phyloP scores from a whole-genome alignment of 2,329 filamentous ascomycete species.

The Zalaria obscura region DNA sequence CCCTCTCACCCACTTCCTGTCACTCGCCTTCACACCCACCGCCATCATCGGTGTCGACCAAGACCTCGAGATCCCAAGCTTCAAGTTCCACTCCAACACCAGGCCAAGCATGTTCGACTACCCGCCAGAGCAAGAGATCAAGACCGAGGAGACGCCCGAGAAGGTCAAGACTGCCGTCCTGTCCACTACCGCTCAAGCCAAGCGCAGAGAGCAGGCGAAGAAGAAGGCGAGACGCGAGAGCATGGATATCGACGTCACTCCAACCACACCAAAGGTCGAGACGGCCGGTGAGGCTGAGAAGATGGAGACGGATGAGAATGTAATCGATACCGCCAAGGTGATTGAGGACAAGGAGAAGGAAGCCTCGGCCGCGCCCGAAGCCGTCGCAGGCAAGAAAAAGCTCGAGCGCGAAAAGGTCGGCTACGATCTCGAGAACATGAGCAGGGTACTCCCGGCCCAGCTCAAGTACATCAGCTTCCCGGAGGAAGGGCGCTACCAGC shows the following conservation, averaged over 20 bases:
- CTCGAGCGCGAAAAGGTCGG: conserved; percentile 91
- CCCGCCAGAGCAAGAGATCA: conserved; percentile 89
- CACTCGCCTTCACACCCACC: conserved; percentile 90
- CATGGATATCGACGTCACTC: conserved; percentile 82
- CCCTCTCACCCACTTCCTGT: conserved; percentile 94
- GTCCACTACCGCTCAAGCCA: conserved; percentile 92
- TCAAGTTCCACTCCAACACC: conserved; percentile 93
- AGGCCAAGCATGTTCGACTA: conserved; percentile 95
- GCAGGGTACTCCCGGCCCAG: conserved; percentile 77
- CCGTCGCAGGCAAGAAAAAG: conserved; percentile 67
- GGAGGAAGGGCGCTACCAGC: conserved; percentile 69
- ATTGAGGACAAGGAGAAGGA: conserved; percentile 38
- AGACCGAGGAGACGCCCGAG: conserved; percentile 83
- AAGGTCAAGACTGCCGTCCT: conserved; percentile 91
- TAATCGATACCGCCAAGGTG: conserved; percentile 23
- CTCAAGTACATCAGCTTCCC: conserved; percentile 93
- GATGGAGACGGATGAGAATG: conserved; percentile 55
- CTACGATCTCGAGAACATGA: conserved; percentile 95
- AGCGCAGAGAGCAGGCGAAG: conserved; percentile 86
- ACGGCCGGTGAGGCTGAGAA: conserved; percentile 51
- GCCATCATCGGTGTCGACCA: conserved; percentile 90
- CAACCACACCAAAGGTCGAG: conserved; percentile 55
- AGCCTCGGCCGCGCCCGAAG: conserved; percentile 22
- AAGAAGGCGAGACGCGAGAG: conserved; percentile 83
- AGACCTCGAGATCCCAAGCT: conserved; percentile 80